Evolutionary conservation across 352 stramenopile species (phyloP).

Genomic region (Pythium chondricola): DNA sequence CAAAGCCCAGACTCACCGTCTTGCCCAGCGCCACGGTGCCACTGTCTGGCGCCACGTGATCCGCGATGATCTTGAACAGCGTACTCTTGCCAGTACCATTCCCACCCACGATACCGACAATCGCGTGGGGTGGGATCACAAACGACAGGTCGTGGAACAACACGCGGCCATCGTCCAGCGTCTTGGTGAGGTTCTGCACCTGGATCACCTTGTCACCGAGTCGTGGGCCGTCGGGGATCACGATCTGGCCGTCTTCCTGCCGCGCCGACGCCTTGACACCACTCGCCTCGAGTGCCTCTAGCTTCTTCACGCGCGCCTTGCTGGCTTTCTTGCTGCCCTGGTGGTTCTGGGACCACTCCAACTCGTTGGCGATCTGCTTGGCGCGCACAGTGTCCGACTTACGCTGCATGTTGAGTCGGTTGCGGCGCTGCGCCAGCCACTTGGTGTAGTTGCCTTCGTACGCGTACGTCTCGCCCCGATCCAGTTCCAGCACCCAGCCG

Average conservation of each 20-base stretch:
- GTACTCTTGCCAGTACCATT: constrained; percentile 98
- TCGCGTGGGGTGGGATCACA: constrained; percentile 91
- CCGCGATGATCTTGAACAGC: constrained; percentile 94
- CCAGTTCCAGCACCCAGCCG: constrained; percentile 97
- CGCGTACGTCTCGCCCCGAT: constrained; percentile 94
- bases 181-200: constrained; percentile 67
- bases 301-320: constrained; percentile 91
- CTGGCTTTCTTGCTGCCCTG: constrained; percentile 80
- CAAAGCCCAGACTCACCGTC: constrained; percentile 72
- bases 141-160: constrained; percentile 95
- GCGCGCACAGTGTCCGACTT: constrained; percentile 86
- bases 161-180: constrained; percentile 60
- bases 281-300: constrained; percentile 87
- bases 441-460: constrained; percentile 98
- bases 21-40: constrained; percentile 71
- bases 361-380: constrained; percentile 90
- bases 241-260: constrained; percentile 83
- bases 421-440: constrained; percentile 94
- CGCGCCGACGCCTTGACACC: constrained; percentile 43
- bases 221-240: constrained; percentile 89
- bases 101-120: constrained; percentile 96
- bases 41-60: constrained; percentile 81
- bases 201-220: constrained; percentile 92
- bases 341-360: constrained; percentile 92
- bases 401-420: constrained; percentile 93